phyloP scores from a whole-genome alignment of 768 basidiomycete genomes.

The Podaxis sp. region DNA sequence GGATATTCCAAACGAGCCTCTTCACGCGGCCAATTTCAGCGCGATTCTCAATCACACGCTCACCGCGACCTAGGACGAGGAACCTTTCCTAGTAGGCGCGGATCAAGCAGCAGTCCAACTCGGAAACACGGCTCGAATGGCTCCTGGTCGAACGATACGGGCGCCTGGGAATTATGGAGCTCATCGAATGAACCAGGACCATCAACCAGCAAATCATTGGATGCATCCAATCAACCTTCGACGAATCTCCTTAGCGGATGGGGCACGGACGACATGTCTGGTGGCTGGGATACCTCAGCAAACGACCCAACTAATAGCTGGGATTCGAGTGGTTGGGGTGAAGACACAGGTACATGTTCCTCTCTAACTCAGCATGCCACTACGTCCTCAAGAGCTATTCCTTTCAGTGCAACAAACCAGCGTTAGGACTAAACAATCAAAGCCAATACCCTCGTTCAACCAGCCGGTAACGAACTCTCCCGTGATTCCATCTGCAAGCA shows the following conservation, averaged over 20 bases:
- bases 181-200: neutral
- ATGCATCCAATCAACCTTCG: neutral
- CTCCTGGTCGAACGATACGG: neutral
- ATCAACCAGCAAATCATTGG: neutral
- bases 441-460: neutral
- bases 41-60: neutral
- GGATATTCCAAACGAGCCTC: neutral
- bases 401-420: neutral
- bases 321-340: neutral
- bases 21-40: neutral
- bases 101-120: neutral
- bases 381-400: neutral
- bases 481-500: neutral
- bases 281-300: neutral
- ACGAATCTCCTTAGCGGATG: neutral
- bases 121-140: neutral
- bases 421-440: neutral
- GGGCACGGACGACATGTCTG: neutral
- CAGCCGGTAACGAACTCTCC: neutral
- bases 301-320: neutral
- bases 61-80: neutral
- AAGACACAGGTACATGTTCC: neutral
- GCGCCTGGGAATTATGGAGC: neutral
- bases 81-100: neutral
- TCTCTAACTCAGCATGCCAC: neutral